Conservation (phyloP, 2,329 filamentous ascomycete genomes). For the Neonectria ditissima region DNA sequence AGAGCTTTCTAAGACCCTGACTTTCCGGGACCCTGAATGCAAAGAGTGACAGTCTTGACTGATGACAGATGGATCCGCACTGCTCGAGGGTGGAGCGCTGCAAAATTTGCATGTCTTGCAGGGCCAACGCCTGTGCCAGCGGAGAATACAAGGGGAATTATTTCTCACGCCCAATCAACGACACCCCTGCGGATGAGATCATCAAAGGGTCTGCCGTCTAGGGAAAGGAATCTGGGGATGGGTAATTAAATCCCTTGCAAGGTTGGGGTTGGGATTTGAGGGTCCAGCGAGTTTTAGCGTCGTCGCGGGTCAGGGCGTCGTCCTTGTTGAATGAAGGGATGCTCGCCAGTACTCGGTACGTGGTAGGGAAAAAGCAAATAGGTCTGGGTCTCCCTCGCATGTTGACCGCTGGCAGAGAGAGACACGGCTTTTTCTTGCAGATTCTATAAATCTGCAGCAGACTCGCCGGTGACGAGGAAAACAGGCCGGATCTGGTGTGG, state of each 20-base stretch:
- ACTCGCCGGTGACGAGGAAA: neutral
- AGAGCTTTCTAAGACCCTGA: neutral
- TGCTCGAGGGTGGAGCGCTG: constrained; percentile 3
- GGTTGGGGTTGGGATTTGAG: constrained; percentile 4
- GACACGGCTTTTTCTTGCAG: constrained; percentile 13
- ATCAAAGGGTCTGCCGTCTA: constrained; percentile 2
- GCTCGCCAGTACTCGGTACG: neutral
- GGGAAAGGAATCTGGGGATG: constrained; percentile 19
- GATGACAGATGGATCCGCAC: neutral
- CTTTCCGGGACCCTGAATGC: neutral
- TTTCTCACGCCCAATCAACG: neutral
- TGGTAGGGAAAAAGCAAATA: constrained; percentile 19
- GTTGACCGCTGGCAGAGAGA: neutral
- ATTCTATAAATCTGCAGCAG: neutral
- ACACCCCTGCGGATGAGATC: constrained; percentile 31
- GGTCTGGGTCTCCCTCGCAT: constrained; percentile 1
- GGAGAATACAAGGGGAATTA: neutral
- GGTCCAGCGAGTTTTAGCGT: constrained; percentile 17
- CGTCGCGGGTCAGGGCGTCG: constrained; percentile 11
- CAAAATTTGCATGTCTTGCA: neutral
- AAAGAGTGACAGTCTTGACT: neutral
- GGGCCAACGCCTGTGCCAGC: constrained; percentile 5
- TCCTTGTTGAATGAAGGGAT: constrained; percentile 9
- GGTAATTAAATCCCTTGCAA: constrained; percentile 19
- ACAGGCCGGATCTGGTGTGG: constrained; percentile 3